These are phyloP conservation scores for Spinacia oleracea DNA, from an alignment of 179 eudicot genomes.

Conservation along the genomic window DNA sequence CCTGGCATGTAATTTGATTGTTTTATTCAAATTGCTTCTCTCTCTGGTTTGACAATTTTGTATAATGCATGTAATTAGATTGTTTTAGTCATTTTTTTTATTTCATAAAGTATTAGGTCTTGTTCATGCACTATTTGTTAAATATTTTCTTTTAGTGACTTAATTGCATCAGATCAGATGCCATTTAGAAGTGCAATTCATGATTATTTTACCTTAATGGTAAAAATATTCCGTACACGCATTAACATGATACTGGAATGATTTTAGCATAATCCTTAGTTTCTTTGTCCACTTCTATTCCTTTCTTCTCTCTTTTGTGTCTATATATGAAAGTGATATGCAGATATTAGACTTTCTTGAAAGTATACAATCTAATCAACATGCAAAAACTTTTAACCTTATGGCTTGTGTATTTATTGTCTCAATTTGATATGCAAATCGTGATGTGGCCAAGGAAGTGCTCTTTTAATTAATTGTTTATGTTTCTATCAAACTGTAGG, in stretches of 20 bases:
- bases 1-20: too few species aligned
- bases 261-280: too few species aligned
- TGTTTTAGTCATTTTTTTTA: not conserved
- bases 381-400: not conserved
- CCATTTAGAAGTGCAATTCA: too few species aligned
- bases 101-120: not conserved
- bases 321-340: not conserved
- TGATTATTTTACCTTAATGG: too few species aligned
- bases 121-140: not conserved
- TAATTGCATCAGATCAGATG: too few species aligned
- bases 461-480: constrained; percentile 7
- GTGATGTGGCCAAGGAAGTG: not conserved
- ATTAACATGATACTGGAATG: too few species aligned
- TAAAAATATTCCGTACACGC: too few species aligned
- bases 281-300: too few species aligned
- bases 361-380: not conserved
- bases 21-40: too few species aligned
- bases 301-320: too few species aligned
- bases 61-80: not conserved
- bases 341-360: not conserved
- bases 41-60: too few species aligned
- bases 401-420: not conserved
- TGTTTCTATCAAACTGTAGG: constrained; percentile 47
- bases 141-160: too few species aligned
- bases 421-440: not conserved